Evolutionary conservation across 2,329 filamentous ascomycete species (phyloP).

Genomic region (Bimuria novae-zelandiae): DNA sequence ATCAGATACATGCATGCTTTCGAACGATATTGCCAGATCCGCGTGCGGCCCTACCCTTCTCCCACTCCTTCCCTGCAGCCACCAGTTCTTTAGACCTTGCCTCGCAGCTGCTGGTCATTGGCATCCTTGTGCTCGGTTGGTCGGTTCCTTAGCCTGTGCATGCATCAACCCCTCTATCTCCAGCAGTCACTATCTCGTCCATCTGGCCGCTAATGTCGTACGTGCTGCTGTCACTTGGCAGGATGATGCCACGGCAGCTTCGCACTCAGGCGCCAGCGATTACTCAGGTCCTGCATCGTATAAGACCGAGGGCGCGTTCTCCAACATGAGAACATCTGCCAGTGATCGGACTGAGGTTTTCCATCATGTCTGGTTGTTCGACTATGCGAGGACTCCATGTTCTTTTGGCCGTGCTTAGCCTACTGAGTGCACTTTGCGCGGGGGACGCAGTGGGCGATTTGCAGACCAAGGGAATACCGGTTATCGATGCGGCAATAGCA

Average conservation of each 20-base stretch:
- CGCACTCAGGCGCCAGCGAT: conserved; percentile 5
- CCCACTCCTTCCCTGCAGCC: conserved; percentile 23
- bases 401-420: conserved; percentile 24
- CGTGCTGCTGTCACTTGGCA: conserved; percentile 14
- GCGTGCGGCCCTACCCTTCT: not conserved
- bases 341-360: too few relatives aligned
- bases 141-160: conserved; percentile 9
- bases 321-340: too few relatives aligned
- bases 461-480: conserved; percentile 31
- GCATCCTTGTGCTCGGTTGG: conserved; percentile 13
- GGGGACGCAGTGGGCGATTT: conserved; percentile 36
- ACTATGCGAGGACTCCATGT: conserved; percentile 26
- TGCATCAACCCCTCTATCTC: conserved; percentile 10
- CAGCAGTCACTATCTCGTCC: conserved; percentile 30
- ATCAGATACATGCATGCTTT: not conserved
- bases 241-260: conserved; percentile 17
- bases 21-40: not conserved
- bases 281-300: conserved; percentile 15
- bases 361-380: conserved; percentile 6
- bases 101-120: conserved; percentile 29
- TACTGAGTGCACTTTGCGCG: conserved; percentile 25
- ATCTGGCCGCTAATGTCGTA: conserved; percentile 13
- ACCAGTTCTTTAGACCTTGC: conserved; percentile 18
- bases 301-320: conserved; percentile 20
- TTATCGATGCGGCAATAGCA: conserved; percentile 33